Evolutionary conservation across 495 filamentous ascomycete species (phyloP).

Genomic region (Friedmanniomyces endolithicus): DNA sequence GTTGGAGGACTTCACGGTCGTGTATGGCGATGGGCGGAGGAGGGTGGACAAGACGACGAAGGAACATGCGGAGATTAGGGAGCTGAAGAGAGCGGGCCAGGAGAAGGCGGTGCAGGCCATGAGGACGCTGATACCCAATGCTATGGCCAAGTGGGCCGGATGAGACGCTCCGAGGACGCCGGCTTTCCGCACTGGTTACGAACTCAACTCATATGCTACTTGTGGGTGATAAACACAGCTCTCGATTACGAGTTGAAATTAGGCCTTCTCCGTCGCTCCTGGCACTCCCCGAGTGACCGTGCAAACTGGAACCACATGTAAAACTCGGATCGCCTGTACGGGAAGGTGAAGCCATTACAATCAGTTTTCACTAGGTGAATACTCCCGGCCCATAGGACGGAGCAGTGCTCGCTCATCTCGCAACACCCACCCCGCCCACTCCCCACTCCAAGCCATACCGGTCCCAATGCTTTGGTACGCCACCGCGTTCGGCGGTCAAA

Average conservation of each 20-base stretch:
- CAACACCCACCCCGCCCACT: not conserved
- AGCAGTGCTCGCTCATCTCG: not conserved
- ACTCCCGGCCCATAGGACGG: too few species aligned
- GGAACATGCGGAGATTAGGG: conserved; percentile 5
- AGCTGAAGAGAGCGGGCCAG: conserved; percentile 3
- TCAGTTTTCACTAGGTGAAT: too few species aligned
- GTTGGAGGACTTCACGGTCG: conserved; percentile 52
- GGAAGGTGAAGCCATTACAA: too few species aligned
- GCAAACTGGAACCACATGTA: too few species aligned
- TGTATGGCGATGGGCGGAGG: conserved; percentile 40
- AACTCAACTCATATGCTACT: too few species aligned
- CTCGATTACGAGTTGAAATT: too few species aligned
- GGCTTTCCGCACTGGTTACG: too few species aligned
- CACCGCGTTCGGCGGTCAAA: not conserved
- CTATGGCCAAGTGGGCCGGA: conserved; percentile 1
- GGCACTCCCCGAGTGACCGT: too few species aligned
- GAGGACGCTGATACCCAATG: conserved; percentile 11
- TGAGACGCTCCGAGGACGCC: not conserved
- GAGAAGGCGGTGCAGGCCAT: conserved; percentile 5
- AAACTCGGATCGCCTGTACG: too few species aligned
- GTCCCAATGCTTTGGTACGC: not conserved
- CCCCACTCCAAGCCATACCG: not conserved
- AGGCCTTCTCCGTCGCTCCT: too few species aligned
- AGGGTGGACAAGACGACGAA: conserved; percentile 8
- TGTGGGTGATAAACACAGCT: too few species aligned